Evolutionary conservation across 495 filamentous ascomycete species (phyloP), one percentile per base, ranked within the genome.

Genomic region (Astrothelium subdiscretum): DNA sequence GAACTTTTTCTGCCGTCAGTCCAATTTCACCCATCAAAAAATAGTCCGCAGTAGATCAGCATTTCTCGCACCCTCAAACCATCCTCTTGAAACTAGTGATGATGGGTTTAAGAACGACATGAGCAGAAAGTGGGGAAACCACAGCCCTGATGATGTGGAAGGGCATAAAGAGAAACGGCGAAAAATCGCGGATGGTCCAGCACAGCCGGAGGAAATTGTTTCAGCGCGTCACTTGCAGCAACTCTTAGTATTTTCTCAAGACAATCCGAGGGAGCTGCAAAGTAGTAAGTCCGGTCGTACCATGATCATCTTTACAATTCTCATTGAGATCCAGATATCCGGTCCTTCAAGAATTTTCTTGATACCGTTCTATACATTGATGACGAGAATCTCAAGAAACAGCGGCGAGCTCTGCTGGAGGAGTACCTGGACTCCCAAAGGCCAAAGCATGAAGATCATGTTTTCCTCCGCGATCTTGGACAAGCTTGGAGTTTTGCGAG

Each of bases 401-500:
- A 69, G 38, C 67, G 70, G 51, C 69, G 67, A 29, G 66, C 68
- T 24, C 84, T 95, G 42, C 78, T 97, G 43, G 81, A 82, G 66
- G 83, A 86, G 44, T 95, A 87, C 71, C 82, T 92, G 58, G 81
- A 89, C 51, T 80, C 81, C 59, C 82, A 89, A 67, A 83, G 80
- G 63, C 81, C 83, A 10, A 71, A 73, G 62, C 74, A 77, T 31
- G 78, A 81, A 20, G 80, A 79, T 20, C 73, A 79, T 1, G 72
- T 81, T 27, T 89, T 85, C 67, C 81, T 95, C 26, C 76, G 83
- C 0, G 86, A 91, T 61, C 70, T 97, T 51, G 85, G 91, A 69
- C 84, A 88, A 66, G 85, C 81, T 15, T 97, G 91, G 91, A 81
- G 80, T 61, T 87, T 85, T 69, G 89, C 85, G 3, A 80, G 80